Evolutionary conservation across 2,329 filamentous ascomycete genomes (phyloP).

Genomic region (Meredithiella fracta): DNA sequence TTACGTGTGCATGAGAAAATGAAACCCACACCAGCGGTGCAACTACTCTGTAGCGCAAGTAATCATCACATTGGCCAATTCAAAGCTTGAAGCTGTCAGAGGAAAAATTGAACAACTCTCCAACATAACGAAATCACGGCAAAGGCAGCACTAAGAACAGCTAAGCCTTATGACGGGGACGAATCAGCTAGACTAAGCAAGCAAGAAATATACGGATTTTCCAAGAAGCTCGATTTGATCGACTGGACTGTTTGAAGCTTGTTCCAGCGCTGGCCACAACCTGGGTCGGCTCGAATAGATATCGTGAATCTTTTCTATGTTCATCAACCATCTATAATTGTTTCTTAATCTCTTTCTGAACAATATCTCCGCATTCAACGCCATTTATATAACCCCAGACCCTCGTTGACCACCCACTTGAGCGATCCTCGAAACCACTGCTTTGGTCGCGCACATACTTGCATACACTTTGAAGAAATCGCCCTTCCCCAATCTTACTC

Average conservation of each 20-base stretch:
- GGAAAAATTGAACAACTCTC: too few species aligned
- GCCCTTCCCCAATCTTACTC: too few species aligned
- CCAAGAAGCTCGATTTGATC: not conserved
- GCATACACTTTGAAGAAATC: too few species aligned
- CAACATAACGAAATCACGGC: too few species aligned
- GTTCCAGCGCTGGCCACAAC: not conserved
- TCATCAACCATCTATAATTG: not conserved
- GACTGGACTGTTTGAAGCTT: not conserved
- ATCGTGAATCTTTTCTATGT: not conserved
- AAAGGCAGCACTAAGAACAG: too few species aligned
- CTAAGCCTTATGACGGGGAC: too few species aligned
- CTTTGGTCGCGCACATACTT: too few species aligned
- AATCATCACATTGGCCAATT: too few species aligned
- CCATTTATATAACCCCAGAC: not conserved
- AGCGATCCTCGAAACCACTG: not conserved
- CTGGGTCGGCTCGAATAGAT: not conserved
- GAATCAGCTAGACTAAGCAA: not conserved
- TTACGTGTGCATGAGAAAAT: slow-evolving; percentile 14
- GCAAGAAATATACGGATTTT: not conserved
- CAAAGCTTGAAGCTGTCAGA: too few species aligned
- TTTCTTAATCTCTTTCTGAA: not conserved
- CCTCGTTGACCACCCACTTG: not conserved
- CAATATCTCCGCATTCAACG: not conserved
- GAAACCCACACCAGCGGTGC: too few species aligned
- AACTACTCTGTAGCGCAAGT: too few species aligned